Base-by-base conservation (phyloP, 2,329 filamentous ascomycete species). In the Orbilia brochopaga region DNA sequence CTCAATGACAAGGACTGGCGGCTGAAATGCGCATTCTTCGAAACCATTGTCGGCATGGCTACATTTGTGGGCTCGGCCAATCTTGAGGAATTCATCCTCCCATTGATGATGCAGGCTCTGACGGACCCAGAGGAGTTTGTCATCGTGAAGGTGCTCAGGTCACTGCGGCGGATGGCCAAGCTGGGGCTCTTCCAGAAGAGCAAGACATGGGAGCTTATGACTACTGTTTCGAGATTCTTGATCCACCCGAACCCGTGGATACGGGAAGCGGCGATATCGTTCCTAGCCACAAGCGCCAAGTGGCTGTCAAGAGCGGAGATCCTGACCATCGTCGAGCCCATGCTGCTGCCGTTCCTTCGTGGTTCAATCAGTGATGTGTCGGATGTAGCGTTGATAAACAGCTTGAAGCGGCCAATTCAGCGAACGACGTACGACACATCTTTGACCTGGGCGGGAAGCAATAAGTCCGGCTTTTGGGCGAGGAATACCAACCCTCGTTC, bases 221-320 rank as follows among this genome's bases (percentile, higher is more conserved):
- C 95, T 73, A 87, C 93, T 42, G 86, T 93, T 13, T 88, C 86
- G 5, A 87, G 92, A 2, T 96, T 97, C 77, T 88, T 92, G 11
- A 88, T 96, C 83, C 94, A 99, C 78, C 94, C 94, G 0, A 97
- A 96, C 76, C 82, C 91, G 7, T 99, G 94, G 93, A 92, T 99
- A 59, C 87, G 93, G 40, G 93, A 97, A 80, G 90, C 93, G 8
- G 88, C 93, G 1, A 86, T 90, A 6, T 88, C 93, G 74, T 96
- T 97, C 75, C 82, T 97, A 40, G 87, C 91, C 1, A 87, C 89
- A 62, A 86, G 90, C 0, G 88, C 90, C 1, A 88, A 83, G 66
- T 92, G 89, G 76, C 79, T 97, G 15, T 90, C 90, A 0, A 81
- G 85, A 21, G 91, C 93, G 1, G 93, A 97, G 78, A 85, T 88